A percentile compares a stretch with the other conserved stretches of the same genome.
Evolutionary conservation across 2,329 filamentous ascomycete species (phyloP).

Genomic region (Diaporthe sp.): DNA sequence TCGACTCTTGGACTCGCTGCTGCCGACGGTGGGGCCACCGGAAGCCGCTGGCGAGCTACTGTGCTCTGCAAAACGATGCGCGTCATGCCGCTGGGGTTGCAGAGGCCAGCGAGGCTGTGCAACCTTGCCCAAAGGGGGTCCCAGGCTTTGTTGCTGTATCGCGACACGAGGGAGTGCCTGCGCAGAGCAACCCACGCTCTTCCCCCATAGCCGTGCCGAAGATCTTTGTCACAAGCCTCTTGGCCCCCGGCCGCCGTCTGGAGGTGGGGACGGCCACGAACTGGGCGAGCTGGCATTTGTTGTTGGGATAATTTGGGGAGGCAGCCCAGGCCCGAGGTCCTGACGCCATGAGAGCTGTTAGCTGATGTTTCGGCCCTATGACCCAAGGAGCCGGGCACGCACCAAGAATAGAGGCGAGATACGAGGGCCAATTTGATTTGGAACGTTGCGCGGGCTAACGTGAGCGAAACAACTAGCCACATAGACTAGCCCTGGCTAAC

Average conservation of each 20-base stretch:
- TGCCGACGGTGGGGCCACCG: constrained; percentile 33
- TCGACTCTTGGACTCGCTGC: constrained; percentile 12
- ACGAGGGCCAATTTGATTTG: constrained; percentile 24
- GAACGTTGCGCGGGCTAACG: constrained; percentile 16
- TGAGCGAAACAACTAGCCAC: constrained; percentile 21
- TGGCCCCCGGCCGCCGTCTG: constrained; percentile 17
- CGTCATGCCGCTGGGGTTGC: constrained; percentile 31
- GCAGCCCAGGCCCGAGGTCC: constrained; percentile 5
- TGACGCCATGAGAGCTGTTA: not conserved
- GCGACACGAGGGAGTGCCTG: constrained; percentile 17
- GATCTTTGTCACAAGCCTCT: constrained; percentile 7
- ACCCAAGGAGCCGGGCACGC: constrained; percentile 25
- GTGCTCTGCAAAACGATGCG: constrained; percentile 10
- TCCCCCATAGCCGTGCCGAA: constrained; percentile 1
- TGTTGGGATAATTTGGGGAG: not conserved
- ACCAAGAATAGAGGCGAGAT: constrained; percentile 32
- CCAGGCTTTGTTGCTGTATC: not conserved
- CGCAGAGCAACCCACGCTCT: not conserved
- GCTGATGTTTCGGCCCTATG: constrained; percentile 27
- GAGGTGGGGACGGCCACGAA: constrained; percentile 2
- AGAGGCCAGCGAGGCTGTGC: constrained; percentile 41
- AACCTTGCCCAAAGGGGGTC: not conserved
- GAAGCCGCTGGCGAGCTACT: constrained; percentile 17
- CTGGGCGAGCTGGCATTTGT: constrained; percentile 14
- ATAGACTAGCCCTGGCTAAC: constrained; percentile 3